Conservation (phyloP, 108 stramenopile genomes). For the Phaeodactylum tricornutum region DNA sequence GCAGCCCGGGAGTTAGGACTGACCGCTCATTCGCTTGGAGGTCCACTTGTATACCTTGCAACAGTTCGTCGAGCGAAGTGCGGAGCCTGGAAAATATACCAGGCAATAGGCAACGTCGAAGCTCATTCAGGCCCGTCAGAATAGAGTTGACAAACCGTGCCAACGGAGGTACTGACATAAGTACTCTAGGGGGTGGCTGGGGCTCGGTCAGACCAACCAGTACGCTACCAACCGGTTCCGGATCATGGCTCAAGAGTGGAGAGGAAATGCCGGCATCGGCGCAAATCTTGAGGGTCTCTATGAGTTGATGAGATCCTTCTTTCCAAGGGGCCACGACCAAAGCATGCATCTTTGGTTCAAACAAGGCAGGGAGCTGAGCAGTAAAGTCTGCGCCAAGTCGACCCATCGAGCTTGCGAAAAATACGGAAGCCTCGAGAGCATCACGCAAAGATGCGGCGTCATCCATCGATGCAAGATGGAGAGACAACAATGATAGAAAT, state of each 20-base stretch:
- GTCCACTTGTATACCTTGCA: constrained; percentile 31
- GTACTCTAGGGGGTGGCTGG: constrained; percentile 49
- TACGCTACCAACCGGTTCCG: constrained; percentile 10
- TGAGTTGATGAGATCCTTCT: constrained; percentile 50
- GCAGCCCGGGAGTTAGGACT: constrained; percentile 60
- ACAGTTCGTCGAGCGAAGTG: constrained; percentile 14
- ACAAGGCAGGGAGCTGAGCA: constrained; percentile 47
- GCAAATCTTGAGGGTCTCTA: constrained; percentile 65
- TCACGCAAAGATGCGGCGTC: constrained; percentile 70
- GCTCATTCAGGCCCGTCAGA: constrained; percentile 69
- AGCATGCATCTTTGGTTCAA: constrained; percentile 46
- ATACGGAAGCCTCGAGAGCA: constrained; percentile 68
- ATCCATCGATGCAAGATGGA: constrained; percentile 32
- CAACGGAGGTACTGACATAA: constrained; percentile 74
- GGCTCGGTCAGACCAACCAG: constrained; percentile 7
- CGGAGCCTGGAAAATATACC: constrained; percentile 53
- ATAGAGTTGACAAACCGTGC: constrained; percentile 72
- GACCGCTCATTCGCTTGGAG: constrained; percentile 62
- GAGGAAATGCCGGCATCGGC: constrained; percentile 67
- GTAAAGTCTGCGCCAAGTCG: constrained; percentile 81
- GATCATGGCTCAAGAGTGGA: constrained; percentile 33
- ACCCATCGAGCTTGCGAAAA: constrained; percentile 78
- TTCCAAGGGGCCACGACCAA: constrained; percentile 50
- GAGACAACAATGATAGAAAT: constrained; percentile 43
- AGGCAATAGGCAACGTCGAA: constrained; percentile 73